Evolutionary conservation across 805 yeast genomes (phyloP), one percentile per base, ranked within the genome.

Genomic region (Brettanomyces sp.): DNA sequence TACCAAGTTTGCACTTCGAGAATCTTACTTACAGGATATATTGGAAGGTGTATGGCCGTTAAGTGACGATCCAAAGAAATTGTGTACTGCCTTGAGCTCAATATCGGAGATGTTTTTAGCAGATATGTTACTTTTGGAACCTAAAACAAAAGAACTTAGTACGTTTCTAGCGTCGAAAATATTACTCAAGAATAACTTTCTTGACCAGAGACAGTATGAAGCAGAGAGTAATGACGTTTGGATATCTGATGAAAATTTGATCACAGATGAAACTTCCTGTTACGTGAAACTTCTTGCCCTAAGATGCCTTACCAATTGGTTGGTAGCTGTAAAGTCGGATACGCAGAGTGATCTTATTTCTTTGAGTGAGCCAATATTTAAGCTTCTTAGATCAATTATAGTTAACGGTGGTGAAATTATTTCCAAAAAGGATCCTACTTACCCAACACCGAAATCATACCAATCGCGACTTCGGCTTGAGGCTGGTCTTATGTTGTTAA

Each of bases 321-420:
- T 86, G 25, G 39, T 55, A 4, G 44, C 46, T 0, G 69, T 70
- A 43, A 62, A 72, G 0, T 58, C 54, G 2, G 64, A 65, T 0
- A 56, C 62, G 2, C 71, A 69, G 4, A 63, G 67, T 9, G 59
- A 72, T 2, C 62, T 72, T 2, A 63, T 54, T 3, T 68, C 70
- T 12, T 63, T 73, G 38, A 77, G 83, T 0, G 76, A 72, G 46
- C 86, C 88, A 13, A 79, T 85, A 0, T 62, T 87, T 49, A 85
- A 82, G 54, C 63, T 88, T 25, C 68, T 88, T 30, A 68, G 77
- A 33, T 77, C 88, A 1, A 66, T 85, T 33, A 76, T 88, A 42
- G 77, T 80, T 1, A 82, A 82, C 57, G 84, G 85, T 40, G 96
- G 96, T 28, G 96, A 89, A 55, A 72, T 88, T 32, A 76, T 81